Percentiles rank a stretch among this genome's conserved stretches.
Evolutionary conservation across 176 grass and related monocot species (phyloP).

Genomic region (Aegilops tauschii): DNA sequence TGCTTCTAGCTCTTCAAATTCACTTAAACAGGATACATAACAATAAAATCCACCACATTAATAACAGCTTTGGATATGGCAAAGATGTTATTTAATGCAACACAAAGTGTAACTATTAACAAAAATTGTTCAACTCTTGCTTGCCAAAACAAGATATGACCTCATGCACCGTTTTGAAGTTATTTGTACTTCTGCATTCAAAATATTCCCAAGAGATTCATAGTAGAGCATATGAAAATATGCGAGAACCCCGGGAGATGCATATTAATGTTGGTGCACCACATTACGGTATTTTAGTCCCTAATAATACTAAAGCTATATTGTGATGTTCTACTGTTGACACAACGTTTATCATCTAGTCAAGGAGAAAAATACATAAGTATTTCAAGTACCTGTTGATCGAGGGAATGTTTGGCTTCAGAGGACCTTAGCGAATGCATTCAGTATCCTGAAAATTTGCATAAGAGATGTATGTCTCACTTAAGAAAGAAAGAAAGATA

Average conservation of each 20-base stretch:
- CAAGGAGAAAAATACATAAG: background rate
- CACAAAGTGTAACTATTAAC: background rate
- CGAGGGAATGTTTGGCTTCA: constrained; percentile 39
- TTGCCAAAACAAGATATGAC: background rate
- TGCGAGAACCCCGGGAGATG: background rate
- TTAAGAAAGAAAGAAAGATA: too few relatives aligned
- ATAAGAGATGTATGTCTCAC: background rate
- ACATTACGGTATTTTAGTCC: background rate
- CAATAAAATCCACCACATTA: background rate
- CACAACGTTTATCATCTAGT: background rate
- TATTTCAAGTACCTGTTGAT: constrained; percentile 46
- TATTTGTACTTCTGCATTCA: background rate
- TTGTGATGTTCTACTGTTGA: too few relatives aligned
- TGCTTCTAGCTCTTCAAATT: constrained; percentile 68
- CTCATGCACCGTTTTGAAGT: background rate
- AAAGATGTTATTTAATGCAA: background rate
- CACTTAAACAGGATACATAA: constrained; percentile 30
- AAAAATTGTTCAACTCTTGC: background rate
- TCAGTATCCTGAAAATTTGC: constrained; percentile 43
- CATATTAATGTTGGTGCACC: background rate
- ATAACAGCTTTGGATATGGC: background rate
- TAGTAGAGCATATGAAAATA: background rate
- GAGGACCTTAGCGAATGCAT: constrained; percentile 57
- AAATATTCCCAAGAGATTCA: background rate
- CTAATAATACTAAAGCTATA: background rate